Percentiles rank a stretch among this genome's conserved stretches.
Evolutionary conservation across 2,329 filamentous ascomycete genomes (phyloP).

Genomic region (Cladophialophora exuberans): DNA sequence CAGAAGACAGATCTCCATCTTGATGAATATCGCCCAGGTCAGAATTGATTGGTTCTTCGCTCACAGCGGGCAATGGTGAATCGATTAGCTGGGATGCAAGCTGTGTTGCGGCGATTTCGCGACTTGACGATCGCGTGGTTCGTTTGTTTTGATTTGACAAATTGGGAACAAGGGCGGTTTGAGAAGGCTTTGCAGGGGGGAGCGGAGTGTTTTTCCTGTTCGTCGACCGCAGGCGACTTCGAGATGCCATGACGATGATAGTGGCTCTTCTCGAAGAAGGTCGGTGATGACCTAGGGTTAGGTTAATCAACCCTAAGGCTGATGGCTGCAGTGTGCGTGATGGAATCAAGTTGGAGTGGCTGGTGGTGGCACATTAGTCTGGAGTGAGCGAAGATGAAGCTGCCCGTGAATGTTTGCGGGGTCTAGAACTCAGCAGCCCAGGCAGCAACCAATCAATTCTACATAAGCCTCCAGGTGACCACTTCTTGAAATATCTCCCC

Average conservation of each 20-base stretch:
- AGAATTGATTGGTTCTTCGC: constrained; percentile 10
- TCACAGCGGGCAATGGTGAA: constrained; percentile 10
- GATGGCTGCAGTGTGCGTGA: neutral
- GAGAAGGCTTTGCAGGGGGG: constrained; percentile 19
- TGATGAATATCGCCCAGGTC: constrained; percentile 1
- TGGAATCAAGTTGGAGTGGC: too few relatives aligned
- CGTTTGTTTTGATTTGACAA: constrained; percentile 12
- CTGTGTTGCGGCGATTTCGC: constrained; percentile 15
- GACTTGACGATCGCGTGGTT: constrained; percentile 14
- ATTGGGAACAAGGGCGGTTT: constrained; percentile 7
- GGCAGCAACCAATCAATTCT: too few relatives aligned
- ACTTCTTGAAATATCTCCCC: too few relatives aligned
- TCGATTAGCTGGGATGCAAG: constrained; percentile 16
- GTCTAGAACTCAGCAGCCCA: too few relatives aligned
- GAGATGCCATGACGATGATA: constrained; percentile 18
- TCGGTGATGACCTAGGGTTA: neutral
- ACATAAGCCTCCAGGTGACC: too few relatives aligned
- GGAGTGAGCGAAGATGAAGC: too few relatives aligned
- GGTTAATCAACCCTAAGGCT: constrained; percentile 25
- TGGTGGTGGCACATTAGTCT: too few relatives aligned
- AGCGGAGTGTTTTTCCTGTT: constrained; percentile 24
- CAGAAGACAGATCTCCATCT: neutral
- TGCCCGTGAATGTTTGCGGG: too few relatives aligned
- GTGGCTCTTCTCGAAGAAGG: neutral
- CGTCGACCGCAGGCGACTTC: constrained; percentile 17